Evolutionary conservation across 2,329 filamentous ascomycete genomes (phyloP), one percentile per base, ranked within the genome.

Genomic region (Fusarium mundagurra): DNA sequence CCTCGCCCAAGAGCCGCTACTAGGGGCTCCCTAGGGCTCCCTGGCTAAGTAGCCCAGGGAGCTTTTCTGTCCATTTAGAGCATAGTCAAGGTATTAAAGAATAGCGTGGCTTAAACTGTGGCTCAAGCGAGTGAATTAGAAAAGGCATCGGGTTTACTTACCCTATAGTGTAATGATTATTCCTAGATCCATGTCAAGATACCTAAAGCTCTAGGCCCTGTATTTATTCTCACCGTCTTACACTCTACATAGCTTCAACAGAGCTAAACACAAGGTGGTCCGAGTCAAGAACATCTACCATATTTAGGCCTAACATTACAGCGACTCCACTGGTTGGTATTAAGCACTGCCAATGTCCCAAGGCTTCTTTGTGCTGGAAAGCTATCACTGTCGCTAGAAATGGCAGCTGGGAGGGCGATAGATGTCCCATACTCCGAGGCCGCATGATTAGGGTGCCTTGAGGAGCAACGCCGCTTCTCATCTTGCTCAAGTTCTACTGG

Each of bases 1-100:
- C 71, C 68, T 74, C 53, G 29, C 48, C 58, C 43, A 74, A 55
- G 63, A 69, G 67, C 71, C 71, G 67, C 71, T 61, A 36, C 48
- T 66, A 65, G 58, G 39, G 38, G 45, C 38, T 50, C 38, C 57
- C 62, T 62, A 60, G 43, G 41, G 54, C 53, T 63, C 22, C 43
- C 29, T 27, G 27, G 8, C 34, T 34, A 53, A 61, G 27, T 20
- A n/a, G 33, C 43, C 34, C 22, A 61, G 29, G 45, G 13, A 39
- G 59, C 38, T 33, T 61, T 43, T 38, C 31, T 27, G 13, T 33
- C 29, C 29, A 36, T 50, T 50, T 44, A 33, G 29, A 43, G 48
- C 50, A 43, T 54, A 60, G 31, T 27, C 38, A 36, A 59, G 31
- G 17, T 36, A 29, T 12, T 18, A n/a, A 22, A n/a, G 20, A 43